Base-by-base conservation (phyloP, 768 basidiomycete genomes). In the Boletus patriciae region DNA sequence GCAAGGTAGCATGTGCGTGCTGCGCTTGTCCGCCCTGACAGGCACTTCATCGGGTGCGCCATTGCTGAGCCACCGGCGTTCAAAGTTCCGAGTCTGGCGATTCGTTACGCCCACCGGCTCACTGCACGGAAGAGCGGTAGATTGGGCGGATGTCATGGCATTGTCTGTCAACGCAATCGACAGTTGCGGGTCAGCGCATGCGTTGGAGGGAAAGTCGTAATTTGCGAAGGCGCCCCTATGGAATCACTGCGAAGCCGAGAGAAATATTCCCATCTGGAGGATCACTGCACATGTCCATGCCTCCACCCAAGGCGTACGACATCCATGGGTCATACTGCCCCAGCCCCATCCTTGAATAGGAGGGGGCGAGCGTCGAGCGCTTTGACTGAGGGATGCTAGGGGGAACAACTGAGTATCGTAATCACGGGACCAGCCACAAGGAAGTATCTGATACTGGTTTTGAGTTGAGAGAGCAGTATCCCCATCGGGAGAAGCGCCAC, bases 51-150 rank as follows among this genome's bases (percentile, higher is more conserved):
- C 66, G 23, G 8, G 23, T 9, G 2, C n/a, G 3, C 59, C 60
- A 3, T 52, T 6, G 5, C 11, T 21, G 19, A 41, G 1, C 68
- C 69, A 69, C 12, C 23, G 50, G 23, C 66, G 70, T 41, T 11
- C 7, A 49, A 46, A 34, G 12, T 0, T 12, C 4, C 29, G 59
- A 15, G 21, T 11, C 9, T 42, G 6, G 29, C 5, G 48, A 11
- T 44, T 31, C 2, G 21, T 16, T 18, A 29, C 54, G 29, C 8
- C 15, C 1, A 3, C 43, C 13, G 31, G 36, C 21, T 41, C 50
- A 1, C 7, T 37, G 3, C 10, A 18, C 3, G 34, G 12, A 52
- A 19, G 43, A 4, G 43, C 2, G 13, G 25, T 1, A 29, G 23
- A 38, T 43, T 50, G 60, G 21, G n/a, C 19, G n/a, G 31, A 44